Conservation (phyloP, 148 eudicot species). For the Rhododendron ferrugineum region DNA sequence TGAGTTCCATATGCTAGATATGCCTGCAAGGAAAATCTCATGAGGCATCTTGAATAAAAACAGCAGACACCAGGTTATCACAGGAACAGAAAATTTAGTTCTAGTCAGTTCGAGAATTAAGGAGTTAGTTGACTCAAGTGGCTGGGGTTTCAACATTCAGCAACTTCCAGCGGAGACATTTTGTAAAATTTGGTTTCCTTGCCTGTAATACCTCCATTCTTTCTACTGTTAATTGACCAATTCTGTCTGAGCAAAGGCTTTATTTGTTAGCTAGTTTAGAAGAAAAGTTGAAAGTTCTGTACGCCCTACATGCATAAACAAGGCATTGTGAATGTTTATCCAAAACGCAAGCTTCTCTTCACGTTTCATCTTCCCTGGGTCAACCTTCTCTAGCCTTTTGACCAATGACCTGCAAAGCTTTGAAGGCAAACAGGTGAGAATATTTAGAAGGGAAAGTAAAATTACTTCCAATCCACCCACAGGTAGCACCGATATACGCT, state of each 20-base stretch:
- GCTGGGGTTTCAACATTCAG: not conserved
- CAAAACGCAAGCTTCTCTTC: constrained; percentile 55
- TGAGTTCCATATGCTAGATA: constrained; percentile 55
- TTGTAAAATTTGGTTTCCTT: not conserved
- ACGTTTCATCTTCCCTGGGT: constrained; percentile 47
- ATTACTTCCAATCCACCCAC: not conserved
- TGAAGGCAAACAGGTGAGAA: constrained; percentile 9
- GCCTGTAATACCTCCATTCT: not conserved
- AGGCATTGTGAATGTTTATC: constrained; percentile 55
- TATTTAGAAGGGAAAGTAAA: not conserved
- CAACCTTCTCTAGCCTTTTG: constrained; percentile 42
- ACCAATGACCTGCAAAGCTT: constrained; percentile 37
- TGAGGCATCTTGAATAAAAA: constrained; percentile 1
- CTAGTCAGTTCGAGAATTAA: not conserved
- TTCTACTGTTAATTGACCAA: not conserved
- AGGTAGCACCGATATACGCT: not conserved
- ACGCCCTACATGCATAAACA: constrained; percentile 52
- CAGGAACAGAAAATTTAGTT: not conserved
- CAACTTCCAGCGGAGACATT: not conserved
- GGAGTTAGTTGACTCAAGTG: not conserved
- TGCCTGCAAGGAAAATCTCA: constrained; percentile 35
- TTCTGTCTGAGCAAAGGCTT: not conserved
- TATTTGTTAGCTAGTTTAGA: not conserved
- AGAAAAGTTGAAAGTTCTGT: constrained; percentile 3
- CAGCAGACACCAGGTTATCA: not conserved